Evolutionary conservation across 148 eudicot genomes (phyloP).

Genomic region (Chenopodium quinoa): DNA sequence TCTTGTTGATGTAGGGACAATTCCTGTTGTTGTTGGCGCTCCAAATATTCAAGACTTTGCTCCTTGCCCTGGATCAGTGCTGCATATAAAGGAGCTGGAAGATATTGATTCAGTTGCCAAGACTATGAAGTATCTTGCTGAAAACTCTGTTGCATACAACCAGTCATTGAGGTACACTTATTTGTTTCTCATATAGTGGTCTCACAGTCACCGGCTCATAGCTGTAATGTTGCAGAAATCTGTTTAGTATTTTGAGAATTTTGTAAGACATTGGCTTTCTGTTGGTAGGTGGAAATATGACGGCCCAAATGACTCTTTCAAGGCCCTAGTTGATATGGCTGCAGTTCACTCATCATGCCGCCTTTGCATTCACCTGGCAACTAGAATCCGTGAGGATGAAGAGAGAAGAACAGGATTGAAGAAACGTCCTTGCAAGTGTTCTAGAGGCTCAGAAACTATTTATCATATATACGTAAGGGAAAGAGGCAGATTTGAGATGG

Average conservation of each 20-base stretch:
- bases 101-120: constrained; percentile 69
- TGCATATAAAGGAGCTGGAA: constrained; percentile 73
- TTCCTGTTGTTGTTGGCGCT: constrained; percentile 94
- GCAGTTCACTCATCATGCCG: constrained; percentile 99
- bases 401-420: constrained; percentile 44
- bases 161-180: constrained; percentile 60
- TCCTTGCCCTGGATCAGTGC: constrained; percentile 64
- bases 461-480: constrained; percentile 86
- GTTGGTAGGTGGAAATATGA: constrained; percentile 82
- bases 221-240: neutral
- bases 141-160: constrained; percentile 69
- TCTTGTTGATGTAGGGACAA: constrained; percentile 46
- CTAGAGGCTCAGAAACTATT: constrained; percentile 55
- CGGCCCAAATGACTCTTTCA: constrained; percentile 90
- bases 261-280: constrained; percentile 1
- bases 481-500: constrained; percentile 86
- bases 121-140: constrained; percentile 75
- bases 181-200: neutral
- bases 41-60: constrained; percentile 93
- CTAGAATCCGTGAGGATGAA: constrained; percentile 62
- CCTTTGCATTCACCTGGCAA: constrained; percentile 79
- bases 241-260: neutral
- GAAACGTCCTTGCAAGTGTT: constrained; percentile 90
- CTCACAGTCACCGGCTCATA: neutral
- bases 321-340: constrained; percentile 96